Base-by-base conservation (phyloP, 306 rosid genomes). In the Trichosanthes truncata region DNA sequence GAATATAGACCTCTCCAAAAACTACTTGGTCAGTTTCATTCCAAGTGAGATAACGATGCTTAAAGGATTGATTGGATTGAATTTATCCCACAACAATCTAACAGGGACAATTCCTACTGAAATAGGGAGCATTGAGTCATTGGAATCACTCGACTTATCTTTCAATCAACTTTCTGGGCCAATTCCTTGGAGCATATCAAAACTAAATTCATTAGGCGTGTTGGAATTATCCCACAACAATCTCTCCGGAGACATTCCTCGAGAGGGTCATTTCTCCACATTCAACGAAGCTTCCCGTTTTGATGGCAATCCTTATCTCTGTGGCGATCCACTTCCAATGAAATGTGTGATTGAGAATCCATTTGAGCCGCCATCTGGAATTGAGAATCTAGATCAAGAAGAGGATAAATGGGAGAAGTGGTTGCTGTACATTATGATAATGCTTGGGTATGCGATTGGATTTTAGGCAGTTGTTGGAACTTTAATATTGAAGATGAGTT, bases 361-460 rank as follows among this genome's bases (percentile, higher is more conserved):
- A 7, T n/a, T 0, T 18, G 33, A 68, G 6, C 26, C 33, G 6
- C 26, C 51, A 9, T 36, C 5, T 15, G 29, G 29, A 12, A 72
- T 4, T 0, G 71, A 33, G 2, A 33, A 63, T 15, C 1, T 0
- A 63, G 57, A 21, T 9, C 8, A 81, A 11, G 66, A 81, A 8
- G 80, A 81, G 2, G 60, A 26, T 53, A 45, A 66, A 46, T 53
- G 38, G 18, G 80, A 81, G 53, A 43, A 51, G 59, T 35, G 56
- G 26, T 66, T 38, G 78, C 38, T 82, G 40, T 65, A 53, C 62
- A 36, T 55, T 4, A 36, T n/a, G 17, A 20, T 53, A 36, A 12
- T 20, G 0, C 18, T 29, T 23, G 84, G 81, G 25, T 81, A 43
- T 56, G 35, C 2, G 0, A 1, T 33, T 15, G 71, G 71, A 3